Evolutionary conservation across 2,329 filamentous ascomycete species (phyloP).

Genomic region (Tetracladium maxilliforme): DNA sequence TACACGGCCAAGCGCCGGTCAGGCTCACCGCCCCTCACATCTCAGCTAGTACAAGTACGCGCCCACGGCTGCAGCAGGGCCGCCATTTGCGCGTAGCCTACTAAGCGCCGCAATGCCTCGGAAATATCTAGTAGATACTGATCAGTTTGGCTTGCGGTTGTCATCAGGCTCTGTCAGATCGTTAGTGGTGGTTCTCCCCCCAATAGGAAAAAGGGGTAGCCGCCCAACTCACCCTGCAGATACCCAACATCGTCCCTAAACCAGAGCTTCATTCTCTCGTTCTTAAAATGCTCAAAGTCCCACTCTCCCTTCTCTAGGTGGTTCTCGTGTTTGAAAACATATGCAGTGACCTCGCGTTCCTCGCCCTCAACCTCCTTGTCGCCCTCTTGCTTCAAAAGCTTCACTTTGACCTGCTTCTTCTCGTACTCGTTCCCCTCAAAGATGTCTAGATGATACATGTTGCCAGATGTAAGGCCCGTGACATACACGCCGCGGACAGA

Average conservation of each 20-base stretch:
- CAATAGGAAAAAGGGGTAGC: too few species aligned
- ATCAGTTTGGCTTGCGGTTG: too few species aligned
- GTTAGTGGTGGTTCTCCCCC: too few species aligned
- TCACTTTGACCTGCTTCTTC: slow-evolving; percentile 37
- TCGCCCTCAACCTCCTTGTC: slow-evolving; percentile 4
- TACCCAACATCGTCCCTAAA: slow-evolving; percentile 10
- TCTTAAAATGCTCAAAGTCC: slow-evolving; percentile 75
- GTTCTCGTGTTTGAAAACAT: slow-evolving; percentile 35
- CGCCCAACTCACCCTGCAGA: slow-evolving; percentile 7
- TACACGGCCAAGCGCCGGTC: too few species aligned
- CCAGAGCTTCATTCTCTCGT: slow-evolving; percentile 51
- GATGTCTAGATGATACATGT: slow-evolving; percentile 59
- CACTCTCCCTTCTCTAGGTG: slow-evolving; percentile 62
- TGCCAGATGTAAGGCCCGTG: slow-evolving; percentile 61
- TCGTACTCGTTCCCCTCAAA: slow-evolving; percentile 73
- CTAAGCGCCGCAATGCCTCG: too few species aligned
- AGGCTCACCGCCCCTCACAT: too few species aligned
- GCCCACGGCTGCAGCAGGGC: too few species aligned
- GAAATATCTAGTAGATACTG: too few species aligned
- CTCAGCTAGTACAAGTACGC: too few species aligned
- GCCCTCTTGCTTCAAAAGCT: slow-evolving; percentile 22
- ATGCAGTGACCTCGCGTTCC: slow-evolving; percentile 24
- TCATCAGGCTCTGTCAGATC: too few species aligned
- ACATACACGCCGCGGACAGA: slow-evolving; percentile 64
- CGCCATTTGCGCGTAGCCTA: too few species aligned